Evolutionary conservation across 805 yeast genomes (phyloP), one percentile per base, ranked within the genome.

Genomic region (Hanseniaspora thailandica): DNA sequence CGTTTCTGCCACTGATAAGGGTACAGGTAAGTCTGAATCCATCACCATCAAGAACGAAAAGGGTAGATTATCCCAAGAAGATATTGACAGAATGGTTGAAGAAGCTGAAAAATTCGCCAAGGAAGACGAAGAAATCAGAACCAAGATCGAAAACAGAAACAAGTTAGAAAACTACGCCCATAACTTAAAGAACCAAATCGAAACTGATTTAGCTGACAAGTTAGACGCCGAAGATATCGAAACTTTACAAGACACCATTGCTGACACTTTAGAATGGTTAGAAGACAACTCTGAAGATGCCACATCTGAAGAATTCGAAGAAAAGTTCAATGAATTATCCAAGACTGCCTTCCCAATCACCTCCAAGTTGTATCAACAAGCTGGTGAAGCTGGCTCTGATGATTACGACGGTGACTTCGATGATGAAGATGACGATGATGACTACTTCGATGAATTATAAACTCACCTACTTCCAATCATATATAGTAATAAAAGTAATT

Each of bases 21-120:
- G 93, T 66, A 86, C 96, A 55, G 97, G 96, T 70, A 85, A 86
- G 71, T 76, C 85, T 55, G 87, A 89, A 71, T 82, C 90, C 63
- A 85, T 88, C 66, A 86, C 95, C 54, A 88, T 88, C 67, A 84
- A 87, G 63, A 88, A 88, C 65, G 96, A 88, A 71, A 86, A 86
- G 76, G 95, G 96, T 64, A 85, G 97, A 76, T 78, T 88, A 65
- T 77, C 90, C 25, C 84, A 86, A 74, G 96, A 89, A 58, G 96
- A 88, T 59, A 89, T 90, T 63, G 97, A 90, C 64, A 86, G 90
- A 73, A 90, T 90, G 96, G 96, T 90, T 58, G 93, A 81, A 66
- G 97, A 90, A 67, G 97, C 97, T 62, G 97, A 88, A 72, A 84
- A 85, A 73, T 90, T 73, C 64, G 95, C 95, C 60, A 87, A 85